Evolutionary conservation across 495 filamentous ascomycete species (phyloP).

Genomic region (Hypoxylon fuscum): DNA sequence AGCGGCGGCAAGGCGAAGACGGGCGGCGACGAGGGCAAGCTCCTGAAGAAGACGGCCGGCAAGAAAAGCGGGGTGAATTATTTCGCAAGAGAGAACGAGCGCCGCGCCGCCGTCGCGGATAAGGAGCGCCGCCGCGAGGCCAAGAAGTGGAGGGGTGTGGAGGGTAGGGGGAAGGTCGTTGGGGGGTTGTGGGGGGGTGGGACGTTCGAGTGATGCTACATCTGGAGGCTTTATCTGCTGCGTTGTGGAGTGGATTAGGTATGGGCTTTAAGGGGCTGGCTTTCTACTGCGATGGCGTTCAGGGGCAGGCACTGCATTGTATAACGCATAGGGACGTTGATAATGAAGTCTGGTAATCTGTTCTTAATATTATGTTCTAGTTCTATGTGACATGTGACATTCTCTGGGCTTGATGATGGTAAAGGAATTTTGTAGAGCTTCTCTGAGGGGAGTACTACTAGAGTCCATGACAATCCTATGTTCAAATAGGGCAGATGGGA

Average conservation of each 20-base stretch:
- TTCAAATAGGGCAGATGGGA: too few relatives aligned
- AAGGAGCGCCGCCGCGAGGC: conserved; percentile 71
- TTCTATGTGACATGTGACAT: too few relatives aligned
- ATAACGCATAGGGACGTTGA: too few relatives aligned
- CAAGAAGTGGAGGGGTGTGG: conserved; percentile 71
- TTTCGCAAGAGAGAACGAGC: conserved; percentile 77
- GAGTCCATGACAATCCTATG: too few relatives aligned
- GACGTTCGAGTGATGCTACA: conserved; percentile 56
- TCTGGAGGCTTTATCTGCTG: too few relatives aligned
- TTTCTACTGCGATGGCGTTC: too few relatives aligned
- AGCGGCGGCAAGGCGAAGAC: conserved; percentile 49
- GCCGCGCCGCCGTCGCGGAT: conserved; percentile 65
- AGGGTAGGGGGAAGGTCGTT: conserved; percentile 55
- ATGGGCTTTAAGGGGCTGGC: conserved; percentile 11
- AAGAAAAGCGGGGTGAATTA: conserved; percentile 75
- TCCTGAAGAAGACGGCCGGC: conserved; percentile 74
- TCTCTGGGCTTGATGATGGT: too few relatives aligned
- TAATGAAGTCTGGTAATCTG: too few relatives aligned
- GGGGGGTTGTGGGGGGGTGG: conserved; percentile 63
- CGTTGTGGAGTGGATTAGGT: conserved; percentile 14
- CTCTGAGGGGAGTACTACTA: too few relatives aligned
- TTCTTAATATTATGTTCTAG: too few relatives aligned
- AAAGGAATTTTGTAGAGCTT: too few relatives aligned
- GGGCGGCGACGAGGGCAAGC: conserved; percentile 56
- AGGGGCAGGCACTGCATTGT: too few relatives aligned